Percentiles rank a stretch among this genome's conserved stretches.
phyloP scores from a whole-genome alignment of 257 asterid genomes.

The Verbena officinalis region DNA sequence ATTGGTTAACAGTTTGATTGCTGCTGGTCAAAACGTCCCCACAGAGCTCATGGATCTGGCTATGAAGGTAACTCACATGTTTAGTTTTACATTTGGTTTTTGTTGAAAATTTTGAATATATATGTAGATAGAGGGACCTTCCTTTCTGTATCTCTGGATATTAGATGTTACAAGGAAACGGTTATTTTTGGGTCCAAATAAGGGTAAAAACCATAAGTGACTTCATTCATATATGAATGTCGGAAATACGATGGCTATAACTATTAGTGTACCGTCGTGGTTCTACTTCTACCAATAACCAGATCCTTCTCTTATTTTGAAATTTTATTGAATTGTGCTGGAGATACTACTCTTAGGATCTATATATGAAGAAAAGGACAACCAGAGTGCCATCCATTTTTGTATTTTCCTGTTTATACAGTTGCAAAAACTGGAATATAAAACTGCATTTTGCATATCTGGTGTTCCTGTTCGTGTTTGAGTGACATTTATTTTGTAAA shows the following conservation, averaged over 20 bases:
- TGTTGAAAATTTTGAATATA: neutral
- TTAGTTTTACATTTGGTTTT: neutral
- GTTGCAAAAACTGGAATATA: too few species aligned
- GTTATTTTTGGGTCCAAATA: neutral
- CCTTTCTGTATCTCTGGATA: neutral
- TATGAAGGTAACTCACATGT: constrained; percentile 70
- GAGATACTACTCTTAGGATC: constrained; percentile 14
- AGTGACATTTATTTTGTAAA: constrained; percentile 46
- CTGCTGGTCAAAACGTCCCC: constrained; percentile 95
- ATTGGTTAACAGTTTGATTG: constrained; percentile 84
- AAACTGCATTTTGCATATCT: constrained; percentile 20
- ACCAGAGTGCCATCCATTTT: too few species aligned
- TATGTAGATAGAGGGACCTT: neutral
- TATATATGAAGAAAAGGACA: neutral
- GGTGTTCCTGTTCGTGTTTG: constrained; percentile 25
- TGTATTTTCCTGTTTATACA: too few species aligned
- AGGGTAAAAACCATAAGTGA: neutral
- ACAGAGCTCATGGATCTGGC: constrained; percentile 96
- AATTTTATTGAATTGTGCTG: neutral
- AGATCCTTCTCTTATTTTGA: neutral
- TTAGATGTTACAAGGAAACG: neutral
- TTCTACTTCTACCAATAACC: neutral
- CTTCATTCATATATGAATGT: too few species aligned
- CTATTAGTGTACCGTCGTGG: neutral
- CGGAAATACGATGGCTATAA: neutral